These are phyloP conservation scores for Lupinus albus DNA, from an alignment of 306 rosid species.

Conservation along the genomic window DNA sequence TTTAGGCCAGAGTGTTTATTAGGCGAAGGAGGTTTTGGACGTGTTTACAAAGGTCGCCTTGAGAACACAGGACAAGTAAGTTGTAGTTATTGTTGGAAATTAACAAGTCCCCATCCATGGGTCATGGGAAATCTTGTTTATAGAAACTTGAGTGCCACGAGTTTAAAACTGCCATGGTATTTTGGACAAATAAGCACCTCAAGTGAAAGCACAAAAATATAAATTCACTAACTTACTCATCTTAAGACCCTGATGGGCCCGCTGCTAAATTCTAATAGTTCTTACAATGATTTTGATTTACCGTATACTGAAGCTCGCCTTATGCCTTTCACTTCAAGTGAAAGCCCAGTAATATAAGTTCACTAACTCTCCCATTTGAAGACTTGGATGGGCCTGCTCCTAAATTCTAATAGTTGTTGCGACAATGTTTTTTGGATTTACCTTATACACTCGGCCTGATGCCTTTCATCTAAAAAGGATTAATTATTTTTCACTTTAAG, in stretches of 20 bases:
- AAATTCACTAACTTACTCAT: too few species aligned
- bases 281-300: slow-evolving; percentile 1
- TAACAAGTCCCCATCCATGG: too few species aligned
- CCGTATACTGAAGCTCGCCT: background rate
- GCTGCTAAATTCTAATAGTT: background rate
- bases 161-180: too few species aligned
- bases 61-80: slow-evolving; percentile 94
- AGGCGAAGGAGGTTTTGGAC: slow-evolving; percentile 98
- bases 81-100: slow-evolving; percentile 22
- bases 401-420: too few species aligned
- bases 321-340: background rate
- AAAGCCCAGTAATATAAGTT: too few species aligned
- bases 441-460: background rate
- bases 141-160: too few species aligned
- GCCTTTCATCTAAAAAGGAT: slow-evolving; percentile 21
- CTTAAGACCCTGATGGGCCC: too few species aligned
- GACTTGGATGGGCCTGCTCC: too few species aligned
- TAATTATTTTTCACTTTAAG: background rate
- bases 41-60: slow-evolving; percentile 89
- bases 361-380: too few species aligned
- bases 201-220: too few species aligned
- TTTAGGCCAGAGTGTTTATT: slow-evolving; percentile 81
- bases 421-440: background rate
- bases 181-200: too few species aligned
- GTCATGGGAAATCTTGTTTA: too few species aligned